Evolutionary conservation across 352 stramenopile genomes (phyloP).

Genomic region (Elongisporangium anandrum): DNA sequence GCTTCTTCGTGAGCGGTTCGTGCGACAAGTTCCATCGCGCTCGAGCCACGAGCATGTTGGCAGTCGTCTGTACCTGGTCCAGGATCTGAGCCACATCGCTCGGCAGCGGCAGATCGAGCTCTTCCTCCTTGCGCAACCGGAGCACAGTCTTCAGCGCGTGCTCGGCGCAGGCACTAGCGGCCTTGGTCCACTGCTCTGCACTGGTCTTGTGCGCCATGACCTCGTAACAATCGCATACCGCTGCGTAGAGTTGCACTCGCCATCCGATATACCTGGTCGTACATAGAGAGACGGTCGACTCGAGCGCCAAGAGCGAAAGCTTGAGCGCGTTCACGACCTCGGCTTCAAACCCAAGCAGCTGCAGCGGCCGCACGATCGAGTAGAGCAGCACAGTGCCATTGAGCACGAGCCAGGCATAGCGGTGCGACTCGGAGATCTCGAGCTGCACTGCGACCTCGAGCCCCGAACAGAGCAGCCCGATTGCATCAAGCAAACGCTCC

Average conservation of each 20-base stretch:
- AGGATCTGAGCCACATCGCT: constrained; percentile 28
- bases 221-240: constrained; percentile 59
- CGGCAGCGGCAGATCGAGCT: constrained; percentile 62
- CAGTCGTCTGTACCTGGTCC: constrained; percentile 32
- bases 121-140: constrained; percentile 66
- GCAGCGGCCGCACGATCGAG: constrained; percentile 41
- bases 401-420: constrained; percentile 53
- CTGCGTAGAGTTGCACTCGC: constrained; percentile 48
- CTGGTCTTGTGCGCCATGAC: constrained; percentile 30
- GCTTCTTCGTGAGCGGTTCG: constrained; percentile 18
- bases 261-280: constrained; percentile 67
- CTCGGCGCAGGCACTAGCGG: constrained; percentile 38
- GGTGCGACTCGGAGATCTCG: constrained; percentile 20
- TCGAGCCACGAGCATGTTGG: constrained; percentile 25
- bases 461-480: constrained; percentile 30
- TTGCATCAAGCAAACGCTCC: constrained; percentile 32
- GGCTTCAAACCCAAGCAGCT: constrained; percentile 35
- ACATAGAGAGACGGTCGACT: constrained; percentile 45
- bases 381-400: constrained; percentile 66
- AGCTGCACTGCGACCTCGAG: constrained; percentile 39
- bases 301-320: constrained; percentile 49
- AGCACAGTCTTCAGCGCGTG: constrained; percentile 31
- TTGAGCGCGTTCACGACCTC: constrained; percentile 64
- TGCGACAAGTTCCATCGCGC: constrained; percentile 13
- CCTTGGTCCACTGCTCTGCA: constrained; percentile 16